These are phyloP conservation scores for Porphyrellus cyaneotinctus DNA, from an alignment of 768 basidiomycete genomes.

Conservation along the genomic window DNA sequence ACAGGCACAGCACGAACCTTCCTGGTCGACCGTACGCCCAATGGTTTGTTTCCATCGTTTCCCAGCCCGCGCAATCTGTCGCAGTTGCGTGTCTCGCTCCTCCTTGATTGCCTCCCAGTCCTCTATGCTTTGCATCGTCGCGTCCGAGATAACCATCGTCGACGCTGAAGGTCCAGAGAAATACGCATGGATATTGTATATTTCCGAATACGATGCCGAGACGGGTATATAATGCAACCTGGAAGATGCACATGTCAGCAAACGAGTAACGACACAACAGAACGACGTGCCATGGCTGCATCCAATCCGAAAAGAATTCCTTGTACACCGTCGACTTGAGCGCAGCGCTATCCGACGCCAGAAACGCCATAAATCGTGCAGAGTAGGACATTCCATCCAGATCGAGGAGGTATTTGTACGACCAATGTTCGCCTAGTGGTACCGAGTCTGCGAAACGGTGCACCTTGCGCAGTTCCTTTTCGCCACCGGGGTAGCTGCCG, in stretches of 20 bases:
- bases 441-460: conserved; percentile 75
- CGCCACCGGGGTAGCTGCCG: conserved; percentile 74
- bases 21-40: conserved; percentile 85
- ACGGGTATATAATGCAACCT: conserved; percentile 97
- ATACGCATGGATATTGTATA: conserved; percentile 91
- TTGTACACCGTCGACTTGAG: conserved; percentile 89
- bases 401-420: conserved; percentile 89
- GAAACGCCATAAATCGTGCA: conserved; percentile 79
- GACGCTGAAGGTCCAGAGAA: conserved; percentile 80
- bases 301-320: conserved; percentile 89
- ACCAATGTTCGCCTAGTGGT: conserved; percentile 83
- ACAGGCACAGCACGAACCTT: conserved; percentile 53
- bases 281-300: conserved; percentile 73
- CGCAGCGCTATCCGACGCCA: conserved; percentile 85
- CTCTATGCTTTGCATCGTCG: conserved; percentile 35
- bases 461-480: conserved; percentile 54
- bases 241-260: neutral
- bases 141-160: conserved; percentile 51
- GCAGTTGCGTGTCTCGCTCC: conserved; percentile 69
- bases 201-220: conserved; percentile 79
- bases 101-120: conserved; percentile 30
- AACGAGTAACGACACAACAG: neutral
- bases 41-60: conserved; percentile 87
- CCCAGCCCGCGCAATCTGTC: conserved; percentile 87
- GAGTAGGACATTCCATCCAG: conserved; percentile 96